Base-by-base conservation (phyloP, 2,329 filamentous ascomycete genomes). In the Fusarium neocosmosporiellum region DNA sequence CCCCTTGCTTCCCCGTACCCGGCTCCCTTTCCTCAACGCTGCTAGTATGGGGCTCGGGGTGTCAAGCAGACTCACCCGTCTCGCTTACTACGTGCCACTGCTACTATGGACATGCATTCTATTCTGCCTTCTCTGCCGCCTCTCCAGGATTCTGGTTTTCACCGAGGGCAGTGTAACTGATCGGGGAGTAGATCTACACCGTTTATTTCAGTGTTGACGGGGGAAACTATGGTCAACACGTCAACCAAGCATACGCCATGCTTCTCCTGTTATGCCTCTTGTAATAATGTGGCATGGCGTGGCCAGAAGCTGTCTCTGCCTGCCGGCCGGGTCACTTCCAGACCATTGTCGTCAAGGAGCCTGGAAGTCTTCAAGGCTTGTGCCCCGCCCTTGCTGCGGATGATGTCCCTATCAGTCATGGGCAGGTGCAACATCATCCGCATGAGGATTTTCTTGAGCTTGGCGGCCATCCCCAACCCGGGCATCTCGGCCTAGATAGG, bases 401-500 rank as follows among this genome's bases (percentile, higher is more conserved):
- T 36, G 59, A 63, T 53, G 57, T 71, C 70, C 59, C 27, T 54
- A 63, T 73, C 71, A 57, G 71, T 69, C 59, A 67, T 39, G 18
- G 66, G 60, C 39, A 60, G 48, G 59, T 50, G 66, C 48, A 59
- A 68, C 46, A 65, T 55, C 59, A 55, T 66, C 39, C 54, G 41
- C 70, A 65, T 66, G 63, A 57, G 67, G 67, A 62, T 69, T 66
- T 55, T 61, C 59, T 58, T 31, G 50, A 55, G 53, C 72, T 74
- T 77, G 75, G 67, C 67, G 64, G 58, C 62, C 71, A 73, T 66
- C 62, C 69, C 53, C 57, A 60, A 57, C 50, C 61, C 59, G 46
- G 57, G 63, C 54, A 57, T 71, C 60, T 75, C 75, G 74, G 75
- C 65, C 60, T 58, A 77, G 66, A 71, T 63, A 65, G 36, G 46